These are phyloP conservation scores for Trypanosoma mega DNA, from an alignment of 208 protist species.

Conservation along the genomic window DNA sequence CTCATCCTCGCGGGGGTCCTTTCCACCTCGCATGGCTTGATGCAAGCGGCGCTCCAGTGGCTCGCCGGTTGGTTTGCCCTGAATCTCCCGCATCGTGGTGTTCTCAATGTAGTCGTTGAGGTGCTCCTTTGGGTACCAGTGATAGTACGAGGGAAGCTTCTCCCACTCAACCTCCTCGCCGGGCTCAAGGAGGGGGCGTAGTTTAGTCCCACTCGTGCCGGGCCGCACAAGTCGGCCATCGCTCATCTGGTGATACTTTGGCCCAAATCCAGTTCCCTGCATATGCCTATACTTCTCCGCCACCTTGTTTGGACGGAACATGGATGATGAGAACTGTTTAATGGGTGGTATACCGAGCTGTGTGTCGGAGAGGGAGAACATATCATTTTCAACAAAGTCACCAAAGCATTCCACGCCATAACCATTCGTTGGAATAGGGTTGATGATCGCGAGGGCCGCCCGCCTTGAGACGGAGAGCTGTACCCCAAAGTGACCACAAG, in stretches of 20 bases:
- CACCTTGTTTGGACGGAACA: conserved; percentile 78
- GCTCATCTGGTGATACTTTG: conserved; percentile 78
- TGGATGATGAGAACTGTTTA: conserved; percentile 68
- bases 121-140: conserved; percentile 89
- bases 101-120: conserved; percentile 89
- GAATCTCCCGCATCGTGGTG: conserved; percentile 79
- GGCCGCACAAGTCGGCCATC: conserved; percentile 82
- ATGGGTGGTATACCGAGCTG: conserved; percentile 77
- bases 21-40: conserved; percentile 27
- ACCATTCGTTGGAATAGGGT: conserved; percentile 84
- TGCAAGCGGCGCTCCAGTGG: conserved; percentile 49
- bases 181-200: conserved; percentile 82
- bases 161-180: conserved; percentile 85
- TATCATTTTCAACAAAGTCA: conserved; percentile 90
- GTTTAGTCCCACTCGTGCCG: conserved; percentile 80
- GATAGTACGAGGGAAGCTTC: conserved; percentile 86
- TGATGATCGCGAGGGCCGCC: conserved; percentile 77
- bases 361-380: conserved; percentile 84
- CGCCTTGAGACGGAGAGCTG: conserved; percentile 83
- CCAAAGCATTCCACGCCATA: conserved; percentile 91
- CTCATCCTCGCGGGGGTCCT: conserved; percentile 50
- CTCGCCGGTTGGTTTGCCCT: conserved; percentile 58
- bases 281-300: conserved; percentile 86
- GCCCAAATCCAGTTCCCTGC: conserved; percentile 85
- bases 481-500: conserved; percentile 79